Evolutionary conservation across 2,329 filamentous ascomycete genomes (phyloP).

Genomic region (Alternaria metachromatica): DNA sequence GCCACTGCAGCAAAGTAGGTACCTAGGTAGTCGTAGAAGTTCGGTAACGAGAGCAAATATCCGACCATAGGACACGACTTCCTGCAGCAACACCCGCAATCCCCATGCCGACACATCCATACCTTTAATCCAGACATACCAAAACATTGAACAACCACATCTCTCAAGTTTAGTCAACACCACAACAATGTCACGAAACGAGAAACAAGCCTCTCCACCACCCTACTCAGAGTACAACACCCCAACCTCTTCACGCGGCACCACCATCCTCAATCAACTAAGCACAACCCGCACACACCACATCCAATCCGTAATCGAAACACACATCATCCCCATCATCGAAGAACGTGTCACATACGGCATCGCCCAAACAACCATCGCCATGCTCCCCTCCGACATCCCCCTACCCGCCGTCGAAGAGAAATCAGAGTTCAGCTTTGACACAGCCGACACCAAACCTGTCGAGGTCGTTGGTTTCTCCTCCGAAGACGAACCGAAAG

Average conservation of each 20-base stretch:
- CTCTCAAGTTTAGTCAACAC: background rate
- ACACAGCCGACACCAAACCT: slow-evolving; percentile 20
- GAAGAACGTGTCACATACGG: slow-evolving; percentile 49
- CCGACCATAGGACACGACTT: background rate
- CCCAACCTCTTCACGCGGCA: slow-evolving; percentile 30
- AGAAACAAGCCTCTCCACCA: slow-evolving; percentile 10
- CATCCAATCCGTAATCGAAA: slow-evolving; percentile 49
- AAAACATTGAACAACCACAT: background rate
- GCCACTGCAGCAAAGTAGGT: background rate
- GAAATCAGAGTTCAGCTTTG: slow-evolving; percentile 43
- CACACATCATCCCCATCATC: slow-evolving; percentile 52
- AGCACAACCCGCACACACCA: slow-evolving; percentile 50
- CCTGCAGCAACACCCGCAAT: background rate
- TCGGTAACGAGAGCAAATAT: background rate
- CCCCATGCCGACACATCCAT: background rate
- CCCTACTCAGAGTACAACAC: slow-evolving; percentile 20
- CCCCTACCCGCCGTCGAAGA: slow-evolving; percentile 28
- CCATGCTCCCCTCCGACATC: slow-evolving; percentile 55
- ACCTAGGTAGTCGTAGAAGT: background rate
- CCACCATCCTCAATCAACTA: slow-evolving; percentile 46
- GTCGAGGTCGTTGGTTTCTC: slow-evolving; percentile 51
- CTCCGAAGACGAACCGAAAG: slow-evolving; percentile 47
- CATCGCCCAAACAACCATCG: slow-evolving; percentile 53
- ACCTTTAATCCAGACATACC: background rate
- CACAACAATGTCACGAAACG: slow-evolving; percentile 16